Evolutionary conservation across 2,329 filamentous ascomycete species (phyloP).

Genomic region (Neopestalotiopsis clavispora): DNA sequence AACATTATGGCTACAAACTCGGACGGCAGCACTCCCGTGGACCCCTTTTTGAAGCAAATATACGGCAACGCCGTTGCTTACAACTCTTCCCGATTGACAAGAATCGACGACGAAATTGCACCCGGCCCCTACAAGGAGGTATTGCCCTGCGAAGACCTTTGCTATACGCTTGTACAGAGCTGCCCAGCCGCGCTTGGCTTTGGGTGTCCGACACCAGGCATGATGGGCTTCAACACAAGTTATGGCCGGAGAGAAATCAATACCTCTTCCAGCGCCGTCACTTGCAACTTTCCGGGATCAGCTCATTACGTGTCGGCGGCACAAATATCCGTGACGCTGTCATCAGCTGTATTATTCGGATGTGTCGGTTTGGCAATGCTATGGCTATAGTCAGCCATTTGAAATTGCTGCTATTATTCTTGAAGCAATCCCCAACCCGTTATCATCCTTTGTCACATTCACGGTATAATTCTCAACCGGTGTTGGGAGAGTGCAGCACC

Average conservation of each 20-base stretch:
- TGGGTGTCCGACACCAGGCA: conserved; percentile 64
- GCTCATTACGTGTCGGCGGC: conserved; percentile 54
- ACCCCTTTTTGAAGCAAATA: conserved; percentile 34
- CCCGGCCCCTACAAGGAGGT: conserved; percentile 96
- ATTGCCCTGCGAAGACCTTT: conserved; percentile 85
- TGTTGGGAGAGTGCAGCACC: neutral
- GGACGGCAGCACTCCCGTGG: conserved; percentile 63
- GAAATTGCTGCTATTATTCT: neutral
- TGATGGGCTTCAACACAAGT: conserved; percentile 49
- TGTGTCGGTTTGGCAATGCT: neutral
- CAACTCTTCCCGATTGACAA: conserved; percentile 68
- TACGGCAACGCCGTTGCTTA: conserved; percentile 41
- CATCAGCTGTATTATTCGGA: neutral
- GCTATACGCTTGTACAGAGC: conserved; percentile 82
- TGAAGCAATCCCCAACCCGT: neutral
- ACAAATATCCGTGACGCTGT: conserved; percentile 19
- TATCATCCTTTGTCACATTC: neutral
- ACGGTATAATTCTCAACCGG: neutral
- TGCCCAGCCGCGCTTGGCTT: conserved; percentile 83
- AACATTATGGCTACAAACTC: conserved; percentile 75
- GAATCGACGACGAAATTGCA: conserved; percentile 72
- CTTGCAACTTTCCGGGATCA: conserved; percentile 67
- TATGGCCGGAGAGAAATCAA: conserved; percentile 41
- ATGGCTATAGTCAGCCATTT: neutral
- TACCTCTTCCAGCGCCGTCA: conserved; percentile 33